Base-by-base conservation (phyloP, 106 monocot genomes). In the Acorus calamus region DNA sequence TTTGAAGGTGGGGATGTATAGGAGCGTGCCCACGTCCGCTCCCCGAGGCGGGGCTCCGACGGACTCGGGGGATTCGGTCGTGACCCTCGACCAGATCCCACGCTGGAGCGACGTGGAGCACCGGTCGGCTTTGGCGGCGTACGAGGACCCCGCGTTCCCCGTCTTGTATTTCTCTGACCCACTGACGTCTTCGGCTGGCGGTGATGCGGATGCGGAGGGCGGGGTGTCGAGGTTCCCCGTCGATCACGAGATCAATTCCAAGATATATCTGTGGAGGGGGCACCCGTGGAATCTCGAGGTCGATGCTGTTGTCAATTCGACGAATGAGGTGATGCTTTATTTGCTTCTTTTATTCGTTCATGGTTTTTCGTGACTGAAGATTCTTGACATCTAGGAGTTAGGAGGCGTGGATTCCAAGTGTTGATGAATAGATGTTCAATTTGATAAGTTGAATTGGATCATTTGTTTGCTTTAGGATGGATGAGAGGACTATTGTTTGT, bases 221-320 rank as follows among this genome's bases (percentile, higher is more conserved):
- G 66, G 14, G 10, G 53, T 59, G 11, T 98, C 92, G 48, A 85
- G 83, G 69, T 98, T 98, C 68, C 98, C 98, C 4, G 85, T 98
- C 3, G 85, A 88, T 61, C 83, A 85, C 11, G 98, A 98, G 64
- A 83, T 92, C 60, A 98, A 98, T 67, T 84, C 83, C 12, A 88
- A 76, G 75, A 77, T 98, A 53, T 98, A 88, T 44, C 72, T 98
- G 6, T 98, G 98, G 98, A 73, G 98, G n/a, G 98, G 98, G 6
- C 63, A 92, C 50, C 98, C 98, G 14, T 98, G 98, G 98, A 92
- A 81, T 70, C 81, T 98, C 3, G 98, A 98, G 74, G 92, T 92
- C n/a, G 92, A 98, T 73, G 98, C 98, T 7, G 98, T 98, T 3
- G 92, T 98, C 49, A 98, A 98, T 79, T 98, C 98, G 44, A 92